Evolutionary conservation across 164 flowering plant species (phyloP).

Genomic region (Paratinospora sagittata): DNA sequence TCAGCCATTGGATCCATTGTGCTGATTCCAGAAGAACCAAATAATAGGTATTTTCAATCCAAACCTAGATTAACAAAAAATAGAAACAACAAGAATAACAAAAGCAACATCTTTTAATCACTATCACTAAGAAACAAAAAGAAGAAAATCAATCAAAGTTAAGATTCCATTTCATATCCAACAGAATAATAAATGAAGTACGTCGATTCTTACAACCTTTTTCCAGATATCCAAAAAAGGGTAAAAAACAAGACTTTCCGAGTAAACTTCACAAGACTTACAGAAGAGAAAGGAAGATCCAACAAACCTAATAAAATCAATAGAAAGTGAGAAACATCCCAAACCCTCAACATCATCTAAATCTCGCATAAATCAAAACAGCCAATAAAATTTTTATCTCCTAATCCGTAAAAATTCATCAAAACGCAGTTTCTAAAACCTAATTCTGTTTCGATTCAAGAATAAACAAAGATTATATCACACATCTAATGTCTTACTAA

Average conservation of each 20-base stretch:
- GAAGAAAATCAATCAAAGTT: slow-evolving; percentile 7
- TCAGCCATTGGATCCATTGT: slow-evolving; percentile 56
- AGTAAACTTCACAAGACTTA: too few species aligned
- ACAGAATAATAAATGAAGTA: background rate
- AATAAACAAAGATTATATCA: background rate
- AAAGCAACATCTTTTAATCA: background rate
- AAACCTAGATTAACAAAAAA: background rate
- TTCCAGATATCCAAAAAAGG: too few species aligned
- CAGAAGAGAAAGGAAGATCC: background rate
- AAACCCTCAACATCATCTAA: background rate
- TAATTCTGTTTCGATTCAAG: background rate
- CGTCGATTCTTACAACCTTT: background rate
- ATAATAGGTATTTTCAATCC: background rate
- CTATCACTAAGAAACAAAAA: background rate
- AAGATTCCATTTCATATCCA: background rate
- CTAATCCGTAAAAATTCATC: background rate
- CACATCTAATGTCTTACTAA: background rate
- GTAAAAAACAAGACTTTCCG: too few species aligned
- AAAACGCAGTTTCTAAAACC: background rate
- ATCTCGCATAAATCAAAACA: background rate
- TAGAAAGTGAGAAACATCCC: background rate
- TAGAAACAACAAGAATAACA: background rate
- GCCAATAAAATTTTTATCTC: background rate
- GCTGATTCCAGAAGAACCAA: slow-evolving; percentile 9
- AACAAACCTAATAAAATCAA: background rate